Base-by-base conservation (phyloP, 371 early-diverging fungal genomes). In the Rhizomucor miehei region DNA sequence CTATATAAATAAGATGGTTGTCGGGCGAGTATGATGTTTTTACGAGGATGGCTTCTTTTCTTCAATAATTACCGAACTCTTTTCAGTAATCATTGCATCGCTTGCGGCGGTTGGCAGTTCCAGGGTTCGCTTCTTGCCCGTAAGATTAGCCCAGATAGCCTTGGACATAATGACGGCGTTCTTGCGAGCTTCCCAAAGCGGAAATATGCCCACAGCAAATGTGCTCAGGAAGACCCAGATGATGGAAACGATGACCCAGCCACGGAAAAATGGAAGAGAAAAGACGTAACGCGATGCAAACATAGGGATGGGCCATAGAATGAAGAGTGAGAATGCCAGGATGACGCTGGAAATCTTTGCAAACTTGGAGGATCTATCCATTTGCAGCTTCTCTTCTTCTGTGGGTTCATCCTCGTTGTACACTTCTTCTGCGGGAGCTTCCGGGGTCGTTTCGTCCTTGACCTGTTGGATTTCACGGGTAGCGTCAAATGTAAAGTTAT, bases 301-400 rank as follows among this genome's bases (percentile, higher is more conserved):
- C 84, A 87, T 79, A 8, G 88, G 87, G 47, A 88, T 47, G 0
- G 88, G 88, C 88, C 88, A 87, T 12, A 87, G 44, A 1, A 88
- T 43, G 54, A 86, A 75, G 29, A 88, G 52, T 6, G 72, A 54
- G 2, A 88, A 46, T 0, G 88, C 81, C 21, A 87, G 39, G 6
- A 60, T 44, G 0, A 80, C 55, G 45, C 84, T 69, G 3, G 63
- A 57, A 1, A 65, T 50, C 45, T 69, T 67, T 3, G 69, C 65
- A 50, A 66, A 72, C 3, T 59, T 52, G 4, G 73, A 62, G 3
- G 69, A 64, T 37, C 67, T 69, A 12, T 24, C 38, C 59, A 69
- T 59, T 17, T 45, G 49, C 1, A 47, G n/a, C n/a, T 44, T 56
- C 34, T 57, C 41, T 16, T 60, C 67, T 24, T 29, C 29, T 29